A percentile compares a stretch with the other conserved stretches of the same genome.
phyloP scores from a whole-genome alignment of 768 basidiomycete species.

The Lactarius hengduanensis region DNA sequence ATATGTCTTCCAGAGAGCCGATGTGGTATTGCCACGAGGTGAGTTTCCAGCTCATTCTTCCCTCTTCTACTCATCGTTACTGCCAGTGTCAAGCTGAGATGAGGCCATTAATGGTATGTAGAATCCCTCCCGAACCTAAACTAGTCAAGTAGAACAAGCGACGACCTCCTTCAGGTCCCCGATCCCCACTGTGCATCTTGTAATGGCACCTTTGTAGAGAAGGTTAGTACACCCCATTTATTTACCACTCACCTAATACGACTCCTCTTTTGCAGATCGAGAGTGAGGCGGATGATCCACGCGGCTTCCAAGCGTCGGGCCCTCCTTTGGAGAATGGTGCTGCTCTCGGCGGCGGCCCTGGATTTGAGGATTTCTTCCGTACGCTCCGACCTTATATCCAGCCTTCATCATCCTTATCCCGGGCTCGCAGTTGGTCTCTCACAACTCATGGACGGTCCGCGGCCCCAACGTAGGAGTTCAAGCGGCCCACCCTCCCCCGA shows the following conservation, averaged over 20 bases:
- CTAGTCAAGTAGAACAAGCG: neutral
- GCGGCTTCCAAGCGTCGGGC: slow-evolving; percentile 51
- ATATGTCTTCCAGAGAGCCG: slow-evolving; percentile 65
- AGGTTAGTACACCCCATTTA: slow-evolving; percentile 41
- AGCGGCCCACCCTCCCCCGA: slow-evolving; percentile 11
- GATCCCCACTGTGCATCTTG: slow-evolving; percentile 85
- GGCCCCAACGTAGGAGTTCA: slow-evolving; percentile 12
- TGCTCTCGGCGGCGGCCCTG: slow-evolving; percentile 31
- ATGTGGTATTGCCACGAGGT: slow-evolving; percentile 82
- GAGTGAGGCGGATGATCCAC: slow-evolving; percentile 71
- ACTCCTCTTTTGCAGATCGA: slow-evolving; percentile 54
- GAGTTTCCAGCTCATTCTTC: slow-evolving; percentile 20
- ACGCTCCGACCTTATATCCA: slow-evolving; percentile 16
- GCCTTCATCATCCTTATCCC: slow-evolving; percentile 2
- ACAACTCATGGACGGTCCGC: slow-evolving; percentile 16
- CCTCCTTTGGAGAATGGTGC: slow-evolving; percentile 33
- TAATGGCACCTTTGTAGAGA: slow-evolving; percentile 79
- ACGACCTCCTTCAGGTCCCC: slow-evolving; percentile 51
- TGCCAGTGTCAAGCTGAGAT: slow-evolving; percentile 83
- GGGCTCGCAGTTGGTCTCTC: slow-evolving; percentile 16
- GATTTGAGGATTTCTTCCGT: slow-evolving; percentile 53
- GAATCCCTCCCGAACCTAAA: slow-evolving; percentile 23
- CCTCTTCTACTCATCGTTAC: slow-evolving; percentile 13
- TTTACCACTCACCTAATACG: neutral
- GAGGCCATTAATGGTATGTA: slow-evolving; percentile 75